Percentiles rank a stretch among this genome's conserved stretches.
Conservation (phyloP, 495 filamentous ascomycete species). For the Lasiosphaeria hispida region DNA sequence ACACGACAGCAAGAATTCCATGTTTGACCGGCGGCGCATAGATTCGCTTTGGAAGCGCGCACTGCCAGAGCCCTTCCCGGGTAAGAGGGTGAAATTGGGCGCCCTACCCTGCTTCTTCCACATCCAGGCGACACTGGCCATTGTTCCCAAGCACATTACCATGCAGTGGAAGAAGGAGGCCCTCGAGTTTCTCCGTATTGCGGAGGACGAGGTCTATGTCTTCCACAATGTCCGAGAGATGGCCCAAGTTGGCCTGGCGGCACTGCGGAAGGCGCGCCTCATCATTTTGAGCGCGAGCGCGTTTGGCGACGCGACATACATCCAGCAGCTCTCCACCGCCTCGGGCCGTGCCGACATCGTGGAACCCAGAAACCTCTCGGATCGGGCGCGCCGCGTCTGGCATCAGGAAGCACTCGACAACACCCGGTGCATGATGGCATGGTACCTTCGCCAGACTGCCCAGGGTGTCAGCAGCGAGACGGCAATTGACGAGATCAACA, state of each 20-base stretch:
- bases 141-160: constrained; percentile 62
- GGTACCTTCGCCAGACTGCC: background rate
- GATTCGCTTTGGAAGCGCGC: background rate
- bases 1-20: constrained; percentile 22
- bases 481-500: background rate
- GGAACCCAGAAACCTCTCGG: constrained; percentile 25
- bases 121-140: constrained; percentile 64
- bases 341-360: constrained; percentile 1
- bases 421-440: background rate
- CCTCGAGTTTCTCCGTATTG: constrained; percentile 48
- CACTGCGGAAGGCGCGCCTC: constrained; percentile 52
- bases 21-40: constrained; percentile 14
- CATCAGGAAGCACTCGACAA: background rate
- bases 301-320: background rate
- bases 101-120: constrained; percentile 39
- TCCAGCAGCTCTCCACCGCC: constrained; percentile 1
- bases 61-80: too few species aligned
- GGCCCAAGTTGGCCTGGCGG: constrained; percentile 28
- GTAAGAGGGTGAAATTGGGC: too few species aligned
- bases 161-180: constrained; percentile 67
- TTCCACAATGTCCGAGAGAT: constrained; percentile 34
- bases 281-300: constrained; percentile 48
- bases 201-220: constrained; percentile 39
- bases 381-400: constrained; percentile 7
- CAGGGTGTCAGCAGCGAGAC: background rate